Evolutionary conservation across 257 asterid species (phyloP).

Genomic region (Verbascum thapsus): DNA sequence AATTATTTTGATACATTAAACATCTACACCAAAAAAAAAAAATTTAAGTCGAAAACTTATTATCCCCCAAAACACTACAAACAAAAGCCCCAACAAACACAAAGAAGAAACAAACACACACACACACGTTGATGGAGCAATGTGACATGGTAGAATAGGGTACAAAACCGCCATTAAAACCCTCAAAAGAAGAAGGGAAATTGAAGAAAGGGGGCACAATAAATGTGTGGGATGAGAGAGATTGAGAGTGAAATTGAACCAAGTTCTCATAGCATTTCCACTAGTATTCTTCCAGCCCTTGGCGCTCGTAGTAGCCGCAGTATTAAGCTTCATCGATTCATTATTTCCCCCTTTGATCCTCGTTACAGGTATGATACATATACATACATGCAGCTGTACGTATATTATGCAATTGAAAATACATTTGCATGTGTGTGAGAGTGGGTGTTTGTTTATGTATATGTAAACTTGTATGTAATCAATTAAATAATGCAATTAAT

Average conservation of each 20-base stretch:
- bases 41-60: no score
- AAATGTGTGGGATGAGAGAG: constrained; percentile 28
- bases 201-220: constrained; percentile 28
- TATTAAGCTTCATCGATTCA: constrained; percentile 44
- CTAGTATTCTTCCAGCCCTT: constrained; percentile 68
- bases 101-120: no score
- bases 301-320: constrained; percentile 54
- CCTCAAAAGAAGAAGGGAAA: not conserved
- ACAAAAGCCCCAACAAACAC: no score
- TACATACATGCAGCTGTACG: not conserved
- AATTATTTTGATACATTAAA: no score
- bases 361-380: constrained; percentile 50
- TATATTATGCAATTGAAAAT: not conserved
- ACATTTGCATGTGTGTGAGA: not conserved
- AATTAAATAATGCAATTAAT: no score
- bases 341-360: constrained; percentile 56
- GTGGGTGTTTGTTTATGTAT: no score
- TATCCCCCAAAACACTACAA: no score
- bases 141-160: not conserved
- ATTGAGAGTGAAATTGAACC: constrained; percentile 52
- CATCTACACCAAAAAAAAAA: no score
- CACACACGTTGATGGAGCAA: no score
- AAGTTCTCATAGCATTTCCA: constrained; percentile 52
- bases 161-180: not conserved
- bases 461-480: no score